Evolutionary conservation across 192 early-diverging fungal species (phyloP), one percentile per base, ranked within the genome.

Genomic region (Funneliformis geosporum): DNA sequence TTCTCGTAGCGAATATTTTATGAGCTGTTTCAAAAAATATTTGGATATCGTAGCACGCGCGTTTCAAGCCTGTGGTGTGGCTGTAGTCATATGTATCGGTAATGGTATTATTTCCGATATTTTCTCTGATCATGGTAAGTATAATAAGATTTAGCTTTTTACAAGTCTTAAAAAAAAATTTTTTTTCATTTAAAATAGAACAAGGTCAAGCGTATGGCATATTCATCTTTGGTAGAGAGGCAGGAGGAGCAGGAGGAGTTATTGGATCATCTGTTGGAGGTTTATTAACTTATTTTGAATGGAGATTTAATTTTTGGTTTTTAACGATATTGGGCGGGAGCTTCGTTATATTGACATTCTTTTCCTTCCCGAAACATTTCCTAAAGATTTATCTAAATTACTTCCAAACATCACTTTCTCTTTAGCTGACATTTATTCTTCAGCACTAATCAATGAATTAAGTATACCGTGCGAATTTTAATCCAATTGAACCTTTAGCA

Each of bases 281-380:
- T 23, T 71, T 39, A 11, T 21, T 71, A 25, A 46, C 38, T 7
- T 71, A 12, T 2, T 18, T 42, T 33, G 39, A 40, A 40, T 71
- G 69, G 69, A 71, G 69, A 27, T 85, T 73, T 68, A 85, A 77
- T 40, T 85, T 85, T 79, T 84, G 85, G 85, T 59, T 85, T 42
- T 42, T 85, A 25, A 38, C 78, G 12, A 80, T 85, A 8, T 12
- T 82, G 5, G 80, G 75, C 23, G 78, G 59, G 18, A 10, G 27
- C 0, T 55, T 74, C 8, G 8, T 71, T 6, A 9, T 46, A 9
- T 21, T 71, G 18, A 9, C 23, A 9, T 23, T 71, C 16, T 39
- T 71, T 64, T 64, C 9, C 23, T 64, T 64, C 62, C 62, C 27
- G 62, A 64, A 27, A 28, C 62, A 64, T 64, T 28, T 14, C n/a